Base-by-base conservation (phyloP, 441 rosid species). In the Arabidopsis lyrata region DNA sequence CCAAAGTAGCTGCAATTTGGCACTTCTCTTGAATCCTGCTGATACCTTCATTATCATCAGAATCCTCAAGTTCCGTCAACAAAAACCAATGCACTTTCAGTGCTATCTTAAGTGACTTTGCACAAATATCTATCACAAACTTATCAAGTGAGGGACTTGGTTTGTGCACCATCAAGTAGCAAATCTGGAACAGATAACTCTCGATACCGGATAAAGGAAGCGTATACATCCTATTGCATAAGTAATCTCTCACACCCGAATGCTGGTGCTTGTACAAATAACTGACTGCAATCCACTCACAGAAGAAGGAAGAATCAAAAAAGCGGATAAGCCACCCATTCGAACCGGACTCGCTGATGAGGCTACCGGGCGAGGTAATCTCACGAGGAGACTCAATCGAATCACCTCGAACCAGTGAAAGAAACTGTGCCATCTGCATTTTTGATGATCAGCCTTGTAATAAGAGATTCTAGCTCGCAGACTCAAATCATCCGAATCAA, bases 251-350 rank as follows among this genome's bases (percentile, higher is more conserved):
- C 5, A 93, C 99, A 59, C 98, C 98, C 0, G 90, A 66, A 27
- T 93, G 98, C 20, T 87, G 93, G 63, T 95, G 99, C 87, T 95
- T 95, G 82, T 95, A 95, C n/a, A 95, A 89, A 80, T 95, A 95
- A 83, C 99, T 93, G 32, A 95, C 97, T 5, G 98, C 99, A 72
- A 95, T 95, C 99, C 99, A 95, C 88, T 95, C 99, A 12, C 99
- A 95, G 83, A 95, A 95, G 75, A 95, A 95, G 1, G 98, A 78
- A 2, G 99, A 95, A 81, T 95, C 93, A 53, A 93, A 95, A 84
- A 95, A 95, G 75, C 99, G 75, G 71, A 93, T 95, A 71, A 95
- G 95, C 99, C 99, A 93, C 6, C 99, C 98, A 32, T 81, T 88
- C 79, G 92, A 97, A 29, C 97, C 88, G 0, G 98, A 86, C 45